Base-by-base conservation (phyloP, 331 rosid species). In the Rhamnella rubrinervis region DNA sequence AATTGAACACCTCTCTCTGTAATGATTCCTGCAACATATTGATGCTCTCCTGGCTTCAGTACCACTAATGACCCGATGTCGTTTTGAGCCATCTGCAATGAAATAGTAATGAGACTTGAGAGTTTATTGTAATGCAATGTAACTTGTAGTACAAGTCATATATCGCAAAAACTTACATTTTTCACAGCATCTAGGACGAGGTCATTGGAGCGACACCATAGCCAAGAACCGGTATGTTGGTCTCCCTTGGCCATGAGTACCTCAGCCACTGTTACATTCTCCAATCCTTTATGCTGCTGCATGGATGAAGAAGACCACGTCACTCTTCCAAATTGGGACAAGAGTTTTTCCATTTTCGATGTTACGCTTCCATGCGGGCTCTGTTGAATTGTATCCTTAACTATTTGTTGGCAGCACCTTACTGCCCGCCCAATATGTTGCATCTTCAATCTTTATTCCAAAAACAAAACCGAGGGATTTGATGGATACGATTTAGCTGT, bases 191-290 rank as follows among this genome's bases (percentile, higher is more conserved):
- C 76, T 52, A 78, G 66, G 23, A 88, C 96, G 16, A 79, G 35
- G 63, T 91, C 97, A 73, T 85, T 75, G 5, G 72, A 84, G 46
- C 63, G 77, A 64, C 97, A 93, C 80, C 86, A 91, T 4, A 91
- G 83, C 97, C 91, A 88, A 47, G 98, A 75, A 57, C 96, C 96
- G 0, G 71, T 61, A 8, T 72, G 79, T 75, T 81, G 92, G 21
- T 75, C 88, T 77, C 78, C 88, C 68, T 84, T 93, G 15, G 82
- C 75, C 84, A 77, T 37, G 7, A 93, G 84, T 26, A 91, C 85
- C 70, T 93, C 97, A 0, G 91, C 84, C 1, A 93, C 98, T 0
- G 89, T 84, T 6, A 93, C 92, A 77, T 93, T 89, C 86, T 93
- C 97, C 64, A 93, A 72, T 28, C 96, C 96, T 73, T 85, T 93